Base-by-base conservation (phyloP, 345 rosid species). In the Noccaea caerulescens region DNA sequence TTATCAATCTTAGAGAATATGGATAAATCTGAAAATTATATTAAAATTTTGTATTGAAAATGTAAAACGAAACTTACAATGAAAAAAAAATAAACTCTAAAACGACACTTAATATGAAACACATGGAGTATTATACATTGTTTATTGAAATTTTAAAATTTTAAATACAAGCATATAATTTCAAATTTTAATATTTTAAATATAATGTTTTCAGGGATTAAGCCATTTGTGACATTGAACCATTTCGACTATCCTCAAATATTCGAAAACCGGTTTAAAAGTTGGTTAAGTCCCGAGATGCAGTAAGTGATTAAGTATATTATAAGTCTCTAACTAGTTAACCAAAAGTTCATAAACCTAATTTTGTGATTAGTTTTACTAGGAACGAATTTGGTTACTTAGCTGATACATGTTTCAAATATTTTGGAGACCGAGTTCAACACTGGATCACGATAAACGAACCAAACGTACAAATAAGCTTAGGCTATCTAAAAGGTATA, bases 241-340 rank as follows among this genome's bases (percentile, higher is more conserved):
- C 95, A 92, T 80, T 84, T 71, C 3, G 97, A 88, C 73, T 73
- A 82, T 49, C 98, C 98, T 67, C 90, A 88, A 77, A 89, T 85
- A 72, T 78, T 92, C 2, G 98, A 82, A 42, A 74, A 80, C 46
- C 85, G 86, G 79, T 92, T 88, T 58, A 80, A 87, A 65, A 82
- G 82, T 39, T 90, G 98, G 98, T 84, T 90, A 66, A 90, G 86
- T 77, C 81, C 85, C 7, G 60, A 81, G 63, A 69, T 84, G 69
- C 84, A 75, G 96, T 87, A 54, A 77, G 86, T 61, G 27, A 2
- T 20, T 68, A n/a, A n/a, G n/a, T n/a, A 18, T 2, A 3, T 27
- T 27, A 27, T 27, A 3, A 37, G 33, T 36, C 34, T 4, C n/a
- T 13, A 47, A 11, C 13, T 9, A 27, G 20, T 27, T 44, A 14